A percentile compares a stretch with the other conserved stretches of the same genome.
Evolutionary conservation across 257 asterid species (phyloP).

Genomic region (Craterostigma plantagineum): DNA sequence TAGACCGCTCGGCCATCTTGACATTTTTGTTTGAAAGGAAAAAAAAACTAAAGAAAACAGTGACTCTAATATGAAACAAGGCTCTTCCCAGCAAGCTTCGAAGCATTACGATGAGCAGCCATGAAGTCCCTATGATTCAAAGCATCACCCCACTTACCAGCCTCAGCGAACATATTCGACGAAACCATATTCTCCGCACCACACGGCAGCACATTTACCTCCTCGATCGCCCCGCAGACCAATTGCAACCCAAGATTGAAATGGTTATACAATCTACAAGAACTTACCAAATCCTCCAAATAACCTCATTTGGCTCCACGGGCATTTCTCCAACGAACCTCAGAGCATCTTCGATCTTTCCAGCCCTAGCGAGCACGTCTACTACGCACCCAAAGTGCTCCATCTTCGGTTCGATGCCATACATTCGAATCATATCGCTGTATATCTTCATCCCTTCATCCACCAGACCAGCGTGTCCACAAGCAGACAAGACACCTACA

Average conservation of each 20-base stretch:
- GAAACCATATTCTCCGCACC: no score
- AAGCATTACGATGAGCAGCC: no score
- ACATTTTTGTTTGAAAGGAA: constrained; percentile 9
- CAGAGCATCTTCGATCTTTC: constrained; percentile 26
- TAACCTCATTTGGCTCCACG: constrained; percentile 13
- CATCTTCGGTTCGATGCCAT: constrained; percentile 17
- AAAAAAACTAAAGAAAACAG: no score
- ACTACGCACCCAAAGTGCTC: constrained; percentile 29
- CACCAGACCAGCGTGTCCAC: constrained; percentile 25
- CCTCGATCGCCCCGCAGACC: no score
- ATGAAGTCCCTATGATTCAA: no score
- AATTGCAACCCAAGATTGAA: constrained; percentile 16
- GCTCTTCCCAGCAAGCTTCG: no score
- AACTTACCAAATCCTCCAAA: constrained; percentile 33
- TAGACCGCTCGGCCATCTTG: constrained; percentile 96
- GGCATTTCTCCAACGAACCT: constrained; percentile 16
- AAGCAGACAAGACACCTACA: constrained; percentile 24
- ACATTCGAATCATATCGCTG: constrained; percentile 12
- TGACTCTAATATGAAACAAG: no score
- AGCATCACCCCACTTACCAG: no score
- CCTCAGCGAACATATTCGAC: no score
- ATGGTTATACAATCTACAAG: constrained; percentile 21
- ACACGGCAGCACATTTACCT: no score
- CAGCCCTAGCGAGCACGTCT: constrained; percentile 33
- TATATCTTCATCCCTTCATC: constrained; percentile 22